Evolutionary conservation across 1,284 basidiomycete genomes (phyloP), one percentile per base, ranked within the genome.

Genomic region (Ganoderma lucidum): DNA sequence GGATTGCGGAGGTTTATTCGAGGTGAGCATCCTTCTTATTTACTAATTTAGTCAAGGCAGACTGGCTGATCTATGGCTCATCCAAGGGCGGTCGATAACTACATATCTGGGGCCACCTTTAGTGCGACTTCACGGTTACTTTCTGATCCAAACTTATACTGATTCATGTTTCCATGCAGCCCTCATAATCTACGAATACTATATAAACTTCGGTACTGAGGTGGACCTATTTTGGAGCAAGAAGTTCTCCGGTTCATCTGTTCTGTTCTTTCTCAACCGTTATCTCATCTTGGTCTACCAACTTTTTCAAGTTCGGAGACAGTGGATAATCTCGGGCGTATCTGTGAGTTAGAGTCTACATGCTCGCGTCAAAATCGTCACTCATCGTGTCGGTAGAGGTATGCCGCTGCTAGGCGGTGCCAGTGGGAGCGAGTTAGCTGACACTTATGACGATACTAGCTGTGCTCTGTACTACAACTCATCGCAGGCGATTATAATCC

Each of bases 221-320:
- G 28, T 66, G 19, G 37, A 56, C 17, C 41, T 66, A 6, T 61
- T 66, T 17, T 66, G 65, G 65, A 55, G 44, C 6, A 37, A 62
- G 42, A 56, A 62, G 37, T 37, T 55, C 15, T 56, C 60, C 5
- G 45, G 32, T 4, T n/a, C 65, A 1, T n/a, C 48, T 6, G 30
- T 56, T 12, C 39, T 66, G 19, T 66, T 66, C 41, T 12, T 62
- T n/a, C 28, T 48, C 35, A 62, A 62, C 51, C 59, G 65, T 6
- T 66, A 66, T 19, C 23, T 55, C 1, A 30, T 61, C 1, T 37
- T 66, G 4, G 28, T 62, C 9, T 56, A 61, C 35, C 28, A 60
- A 32, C 6, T 59, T 5, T 48, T 30, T 2, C 44, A 37, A 15
- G 15, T 65, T 14, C 64, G 32, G 28, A 39, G 30, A 3, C 35